Evolutionary conservation across 225 moss, liverwort and hornwort genomes (phyloP).

Genomic region (Neckera pumila): DNA sequence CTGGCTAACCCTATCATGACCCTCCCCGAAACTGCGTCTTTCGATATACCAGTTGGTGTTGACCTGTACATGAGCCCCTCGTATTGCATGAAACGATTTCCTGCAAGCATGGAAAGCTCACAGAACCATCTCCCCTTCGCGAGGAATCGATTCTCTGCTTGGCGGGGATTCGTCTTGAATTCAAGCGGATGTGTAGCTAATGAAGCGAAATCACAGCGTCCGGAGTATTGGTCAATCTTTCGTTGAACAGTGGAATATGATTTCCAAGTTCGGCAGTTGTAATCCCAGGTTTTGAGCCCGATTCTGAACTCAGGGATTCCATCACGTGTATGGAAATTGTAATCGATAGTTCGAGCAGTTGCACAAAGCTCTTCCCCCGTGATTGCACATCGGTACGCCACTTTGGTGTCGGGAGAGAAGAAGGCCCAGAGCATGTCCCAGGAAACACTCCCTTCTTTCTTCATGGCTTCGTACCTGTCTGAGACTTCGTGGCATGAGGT

Average conservation of each 20-base stretch:
- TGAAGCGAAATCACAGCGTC: not conserved
- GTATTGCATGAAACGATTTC: slow-evolving; percentile 5
- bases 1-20: slow-evolving; percentile 22
- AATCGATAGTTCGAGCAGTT: not conserved
- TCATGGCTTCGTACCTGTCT: not conserved
- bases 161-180: not conserved
- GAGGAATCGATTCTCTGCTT: not conserved
- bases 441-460: not conserved
- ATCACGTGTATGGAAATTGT: not conserved
- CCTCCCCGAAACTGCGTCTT: not conserved
- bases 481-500: not conserved
- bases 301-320: not conserved
- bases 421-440: slow-evolving; percentile 30
- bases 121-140: slow-evolving; percentile 3
- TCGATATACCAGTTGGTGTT: fast-evolving
- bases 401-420: not conserved
- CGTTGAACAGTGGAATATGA: not conserved
- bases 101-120: not conserved
- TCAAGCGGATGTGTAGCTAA: not conserved
- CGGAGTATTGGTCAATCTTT: not conserved
- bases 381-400: not conserved
- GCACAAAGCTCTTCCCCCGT: not conserved
- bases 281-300: not conserved
- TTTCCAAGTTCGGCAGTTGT: slow-evolving; percentile 8
- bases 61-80: not conserved